Evolutionary conservation across 2,329 filamentous ascomycete genomes (phyloP).

Genomic region (Cladorrhinum sp.): DNA sequence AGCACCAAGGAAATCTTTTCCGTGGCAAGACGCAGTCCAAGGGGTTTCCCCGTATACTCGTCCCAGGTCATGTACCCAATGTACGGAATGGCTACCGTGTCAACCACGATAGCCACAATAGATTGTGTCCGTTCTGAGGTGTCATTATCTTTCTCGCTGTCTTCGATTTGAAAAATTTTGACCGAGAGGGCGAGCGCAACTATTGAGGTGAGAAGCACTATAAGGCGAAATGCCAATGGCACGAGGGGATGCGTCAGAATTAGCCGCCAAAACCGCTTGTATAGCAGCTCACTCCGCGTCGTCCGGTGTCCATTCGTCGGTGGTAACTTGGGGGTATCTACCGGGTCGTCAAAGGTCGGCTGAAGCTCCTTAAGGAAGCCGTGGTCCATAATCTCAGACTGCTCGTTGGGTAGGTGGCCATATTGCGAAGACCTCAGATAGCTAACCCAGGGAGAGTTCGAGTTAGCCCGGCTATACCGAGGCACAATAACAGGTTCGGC

Average conservation of each 20-base stretch:
- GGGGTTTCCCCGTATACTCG: slow-evolving; percentile 90
- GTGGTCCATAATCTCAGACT: slow-evolving; percentile 46
- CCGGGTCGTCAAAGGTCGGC: slow-evolving; percentile 44
- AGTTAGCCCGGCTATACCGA: slow-evolving; percentile 42
- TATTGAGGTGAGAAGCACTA: slow-evolving; percentile 78
- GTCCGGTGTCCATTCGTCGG: slow-evolving; percentile 16
- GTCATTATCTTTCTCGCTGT: slow-evolving; percentile 39
- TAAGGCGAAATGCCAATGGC: slow-evolving; percentile 77
- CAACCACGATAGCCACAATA: slow-evolving; percentile 84
- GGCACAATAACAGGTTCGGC: slow-evolving; percentile 59
- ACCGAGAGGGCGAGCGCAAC: slow-evolving; percentile 75
- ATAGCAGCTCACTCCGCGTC: slow-evolving; percentile 45
- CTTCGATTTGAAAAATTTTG: slow-evolving; percentile 65
- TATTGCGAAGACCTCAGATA: slow-evolving; percentile 54
- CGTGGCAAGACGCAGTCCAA: slow-evolving; percentile 78
- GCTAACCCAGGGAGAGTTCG: slow-evolving; percentile 48
- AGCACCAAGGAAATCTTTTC: slow-evolving; percentile 88
- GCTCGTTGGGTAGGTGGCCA: slow-evolving; percentile 46
- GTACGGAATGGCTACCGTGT: slow-evolving; percentile 85
- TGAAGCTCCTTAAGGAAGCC: slow-evolving; percentile 44
- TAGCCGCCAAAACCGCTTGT: slow-evolving; percentile 61
- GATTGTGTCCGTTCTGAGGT: slow-evolving; percentile 66
- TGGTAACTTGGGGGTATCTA: slow-evolving; percentile 33
- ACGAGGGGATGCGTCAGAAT: slow-evolving; percentile 80
- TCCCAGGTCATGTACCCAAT: slow-evolving; percentile 93